Evolutionary conservation across 345 rosid species (phyloP).

Genomic region (Tarenaya hassleriana): DNA sequence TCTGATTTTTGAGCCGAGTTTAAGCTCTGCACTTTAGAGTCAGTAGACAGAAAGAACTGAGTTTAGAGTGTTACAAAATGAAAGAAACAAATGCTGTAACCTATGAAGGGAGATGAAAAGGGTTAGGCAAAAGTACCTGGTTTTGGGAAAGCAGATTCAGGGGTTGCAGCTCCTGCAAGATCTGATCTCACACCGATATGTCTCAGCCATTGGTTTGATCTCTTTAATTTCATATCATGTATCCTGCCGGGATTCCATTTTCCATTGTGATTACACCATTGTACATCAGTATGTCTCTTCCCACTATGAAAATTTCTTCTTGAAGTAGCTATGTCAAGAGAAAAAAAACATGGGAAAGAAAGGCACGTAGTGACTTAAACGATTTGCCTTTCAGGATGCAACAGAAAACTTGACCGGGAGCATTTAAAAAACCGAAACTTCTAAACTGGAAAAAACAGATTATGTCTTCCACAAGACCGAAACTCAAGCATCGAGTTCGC

Average conservation of each 20-base stretch:
- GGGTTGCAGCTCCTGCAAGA: constrained; percentile 50
- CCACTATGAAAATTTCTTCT: constrained; percentile 23
- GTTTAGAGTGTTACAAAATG: constrained; percentile 12
- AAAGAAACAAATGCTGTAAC: background rate
- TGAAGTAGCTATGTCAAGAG: constrained; percentile 34
- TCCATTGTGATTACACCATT: constrained; percentile 20
- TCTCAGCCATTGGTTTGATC: constrained; percentile 28
- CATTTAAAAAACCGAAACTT: too few relatives aligned
- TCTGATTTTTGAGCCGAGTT: constrained; percentile 54
- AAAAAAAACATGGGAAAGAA: constrained; percentile 14
- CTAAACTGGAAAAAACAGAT: too few relatives aligned
- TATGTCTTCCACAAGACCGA: too few relatives aligned
- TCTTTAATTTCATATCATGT: constrained; percentile 26
- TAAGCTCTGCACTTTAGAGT: constrained; percentile 49
- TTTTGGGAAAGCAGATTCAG: constrained; percentile 38
- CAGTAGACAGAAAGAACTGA: constrained; percentile 12
- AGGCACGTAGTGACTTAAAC: constrained; percentile 5
- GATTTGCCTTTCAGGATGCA: background rate
- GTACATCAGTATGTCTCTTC: constrained; percentile 27
- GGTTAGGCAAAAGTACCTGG: constrained; percentile 46
- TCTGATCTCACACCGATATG: constrained; percentile 43
- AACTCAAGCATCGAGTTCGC: too few relatives aligned
- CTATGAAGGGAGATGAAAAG: constrained; percentile 7
- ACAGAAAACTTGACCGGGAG: too few relatives aligned
- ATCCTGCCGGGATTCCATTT: constrained; percentile 26